phyloP scores from a whole-genome alignment of 1,284 basidiomycete genomes.

The Puccinia horiana region DNA sequence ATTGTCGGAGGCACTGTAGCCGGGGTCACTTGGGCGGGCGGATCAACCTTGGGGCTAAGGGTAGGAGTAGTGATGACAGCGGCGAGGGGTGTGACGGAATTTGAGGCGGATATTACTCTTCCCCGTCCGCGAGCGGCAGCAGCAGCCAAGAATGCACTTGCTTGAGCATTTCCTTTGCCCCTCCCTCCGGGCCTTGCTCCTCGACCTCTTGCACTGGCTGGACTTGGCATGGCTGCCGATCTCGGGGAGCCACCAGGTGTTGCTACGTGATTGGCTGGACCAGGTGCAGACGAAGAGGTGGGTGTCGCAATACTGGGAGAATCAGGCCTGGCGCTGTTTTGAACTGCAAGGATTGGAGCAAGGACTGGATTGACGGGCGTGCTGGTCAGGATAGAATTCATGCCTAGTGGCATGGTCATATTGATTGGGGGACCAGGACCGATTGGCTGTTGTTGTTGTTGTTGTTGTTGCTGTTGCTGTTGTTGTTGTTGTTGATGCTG shows the following conservation, averaged over 20 bases:
- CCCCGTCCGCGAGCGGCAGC: constrained; percentile 48
- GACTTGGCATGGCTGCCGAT: constrained; percentile 23
- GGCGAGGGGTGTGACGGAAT: background rate
- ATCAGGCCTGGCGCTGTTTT: background rate
- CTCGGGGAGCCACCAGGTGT: constrained; percentile 24
- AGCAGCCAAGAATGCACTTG: constrained; percentile 48
- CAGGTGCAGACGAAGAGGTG: background rate
- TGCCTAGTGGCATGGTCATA: background rate
- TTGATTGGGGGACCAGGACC: constrained; percentile 16
- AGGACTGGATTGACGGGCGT: constrained; percentile 12
- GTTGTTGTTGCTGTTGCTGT: constrained; percentile 1
- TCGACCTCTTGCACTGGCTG: constrained; percentile 37
- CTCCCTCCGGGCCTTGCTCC: constrained; percentile 26
- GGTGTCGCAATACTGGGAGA: background rate
- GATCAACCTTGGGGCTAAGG: background rate
- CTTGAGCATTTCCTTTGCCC: constrained; percentile 32
- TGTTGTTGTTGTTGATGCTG: constrained; percentile 22
- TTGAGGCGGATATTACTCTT: constrained; percentile 28
- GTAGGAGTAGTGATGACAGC: background rate
- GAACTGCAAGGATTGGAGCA: background rate
- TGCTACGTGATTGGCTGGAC: constrained; percentile 7
- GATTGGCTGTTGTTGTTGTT: background rate
- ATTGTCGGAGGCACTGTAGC: background rate
- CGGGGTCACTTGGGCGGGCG: constrained; percentile 12
- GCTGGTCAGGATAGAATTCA: background rate